Percentiles rank a stretch among this genome's conserved stretches.
Evolutionary conservation across 305 asterid species (phyloP).

Genomic region (Vinca major): DNA sequence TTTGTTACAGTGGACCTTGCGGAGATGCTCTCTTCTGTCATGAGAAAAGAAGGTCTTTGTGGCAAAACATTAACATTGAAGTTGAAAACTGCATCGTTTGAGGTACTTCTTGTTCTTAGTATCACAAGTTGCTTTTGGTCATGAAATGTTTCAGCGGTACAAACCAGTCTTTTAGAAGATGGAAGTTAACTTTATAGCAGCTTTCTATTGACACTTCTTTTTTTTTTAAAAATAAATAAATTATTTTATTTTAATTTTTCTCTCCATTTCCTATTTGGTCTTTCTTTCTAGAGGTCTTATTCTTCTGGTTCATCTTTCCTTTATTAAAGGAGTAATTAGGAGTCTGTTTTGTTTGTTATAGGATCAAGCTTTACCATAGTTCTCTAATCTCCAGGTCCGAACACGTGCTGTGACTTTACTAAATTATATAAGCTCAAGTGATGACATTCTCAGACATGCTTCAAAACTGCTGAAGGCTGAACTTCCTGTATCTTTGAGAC

Average conservation of each 20-base stretch:
- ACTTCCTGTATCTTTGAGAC: slow-evolving; percentile 79
- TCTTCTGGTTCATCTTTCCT: not conserved
- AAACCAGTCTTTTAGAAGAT: not conserved
- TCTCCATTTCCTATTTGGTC: not conserved
- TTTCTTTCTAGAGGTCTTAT: not conserved
- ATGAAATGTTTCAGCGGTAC: not conserved
- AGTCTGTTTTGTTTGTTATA: not conserved
- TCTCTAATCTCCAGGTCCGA: slow-evolving; percentile 51
- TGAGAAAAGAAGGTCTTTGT: slow-evolving; percentile 63
- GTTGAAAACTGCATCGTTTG: slow-evolving; percentile 77
- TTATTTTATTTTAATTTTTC: not conserved
- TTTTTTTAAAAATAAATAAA: not conserved
- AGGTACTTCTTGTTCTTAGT: slow-evolving; percentile 35
- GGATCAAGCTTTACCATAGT: not conserved
- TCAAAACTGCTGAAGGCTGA: slow-evolving; percentile 83
- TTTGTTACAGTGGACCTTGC: slow-evolving; percentile 62
- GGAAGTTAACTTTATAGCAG: slow-evolving; percentile 1
- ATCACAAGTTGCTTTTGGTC: not conserved
- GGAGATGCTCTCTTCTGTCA: slow-evolving; percentile 70
- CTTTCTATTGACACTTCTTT: not conserved
- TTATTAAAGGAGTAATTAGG: not conserved
- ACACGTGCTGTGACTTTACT: slow-evolving; percentile 81
- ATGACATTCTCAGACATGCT: slow-evolving; percentile 76
- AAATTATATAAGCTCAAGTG: slow-evolving; percentile 49
- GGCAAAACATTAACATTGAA: slow-evolving; percentile 89